These are phyloP conservation scores for Cladophialophora carrionii DNA, from an alignment of 2,329 filamentous ascomycete genomes.

Conservation along the genomic window DNA sequence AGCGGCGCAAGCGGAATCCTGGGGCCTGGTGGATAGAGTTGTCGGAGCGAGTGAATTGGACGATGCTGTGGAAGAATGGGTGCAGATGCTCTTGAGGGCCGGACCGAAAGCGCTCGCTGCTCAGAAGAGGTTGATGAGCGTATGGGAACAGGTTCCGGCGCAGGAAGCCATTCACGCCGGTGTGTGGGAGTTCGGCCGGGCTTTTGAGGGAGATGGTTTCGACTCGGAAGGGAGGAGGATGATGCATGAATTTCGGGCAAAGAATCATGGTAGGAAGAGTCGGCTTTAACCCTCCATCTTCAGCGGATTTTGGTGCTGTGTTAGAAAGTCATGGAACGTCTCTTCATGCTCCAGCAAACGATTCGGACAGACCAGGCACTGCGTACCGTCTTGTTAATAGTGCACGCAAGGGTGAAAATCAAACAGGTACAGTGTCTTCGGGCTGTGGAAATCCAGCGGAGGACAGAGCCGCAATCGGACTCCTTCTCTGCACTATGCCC, in stretches of 20 bases:
- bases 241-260: slow-evolving; percentile 17
- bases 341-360: background rate
- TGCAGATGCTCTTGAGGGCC: slow-evolving; percentile 40
- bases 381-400: background rate
- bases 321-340: background rate
- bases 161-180: slow-evolving; percentile 37
- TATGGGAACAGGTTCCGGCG: slow-evolving; percentile 22
- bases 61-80: slow-evolving; percentile 43
- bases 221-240: slow-evolving; percentile 19
- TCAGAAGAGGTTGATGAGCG: slow-evolving; percentile 43
- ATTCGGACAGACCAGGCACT: background rate
- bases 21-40: slow-evolving; percentile 46
- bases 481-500: background rate
- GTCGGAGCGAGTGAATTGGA: slow-evolving; percentile 41
- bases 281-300: background rate
- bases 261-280: slow-evolving; percentile 11
- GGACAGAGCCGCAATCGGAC: background rate
- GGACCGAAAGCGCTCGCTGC: slow-evolving; percentile 42
- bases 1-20: slow-evolving; percentile 42
- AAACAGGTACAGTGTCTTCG: background rate
- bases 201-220: slow-evolving; percentile 19
- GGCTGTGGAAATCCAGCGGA: background rate
- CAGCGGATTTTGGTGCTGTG: background rate
- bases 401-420: background rate
- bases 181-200: slow-evolving; percentile 38